Evolutionary conservation across 139 green algal genomes (phyloP), one percentile per base, ranked within the genome.

Genomic region (Nannochloris sp.): DNA sequence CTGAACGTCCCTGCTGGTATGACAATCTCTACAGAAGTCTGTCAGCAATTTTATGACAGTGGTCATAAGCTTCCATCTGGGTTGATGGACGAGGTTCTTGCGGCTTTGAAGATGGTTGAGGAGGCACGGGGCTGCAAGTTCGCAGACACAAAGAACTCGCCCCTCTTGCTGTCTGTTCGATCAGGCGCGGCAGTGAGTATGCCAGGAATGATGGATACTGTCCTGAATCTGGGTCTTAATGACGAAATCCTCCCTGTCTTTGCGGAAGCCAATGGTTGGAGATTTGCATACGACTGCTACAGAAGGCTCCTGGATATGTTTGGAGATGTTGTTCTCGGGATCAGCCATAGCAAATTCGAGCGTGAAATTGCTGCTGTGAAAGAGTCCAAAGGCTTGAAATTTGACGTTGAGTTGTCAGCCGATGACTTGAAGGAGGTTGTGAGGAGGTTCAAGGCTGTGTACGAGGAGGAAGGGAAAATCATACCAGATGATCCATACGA

Each of bases 161-260:
- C 95, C 40, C 82, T 95, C 14, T 53, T 53, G 33, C 56, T 95
- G 26, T 91, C 81, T 31, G 83, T 95, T 36, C 85, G 88, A 68
- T 92, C 83, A 10, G 88, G 88, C n/a, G 88, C 89, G 14, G 85
- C 84, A 29, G 65, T 86, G 59, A 79, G 62, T 40, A 79, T 73
- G 68, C 61, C 59, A 20, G 88, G 88, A 53, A 95, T 95, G 88
- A 94, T 95, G 88, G 84, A 95, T 79, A 95, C 88, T 2, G 87
- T 95, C 36, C 80, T 95, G 20, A 95, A 95, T 72, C 71, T 95
- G 44, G 88, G 88, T 31, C 70, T 94, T 12, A 95, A 95, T 72
- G 87, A 95, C 57, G 66, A 60, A 10, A 70, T 87, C 51, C 79
- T 86, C 1, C 68, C 82, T 45, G 79, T 77, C 12, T 73, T 95